These are phyloP conservation scores for Gonapodya sp. DNA, from an alignment of 192 early-diverging fungal genomes.

Conservation along the genomic window DNA sequence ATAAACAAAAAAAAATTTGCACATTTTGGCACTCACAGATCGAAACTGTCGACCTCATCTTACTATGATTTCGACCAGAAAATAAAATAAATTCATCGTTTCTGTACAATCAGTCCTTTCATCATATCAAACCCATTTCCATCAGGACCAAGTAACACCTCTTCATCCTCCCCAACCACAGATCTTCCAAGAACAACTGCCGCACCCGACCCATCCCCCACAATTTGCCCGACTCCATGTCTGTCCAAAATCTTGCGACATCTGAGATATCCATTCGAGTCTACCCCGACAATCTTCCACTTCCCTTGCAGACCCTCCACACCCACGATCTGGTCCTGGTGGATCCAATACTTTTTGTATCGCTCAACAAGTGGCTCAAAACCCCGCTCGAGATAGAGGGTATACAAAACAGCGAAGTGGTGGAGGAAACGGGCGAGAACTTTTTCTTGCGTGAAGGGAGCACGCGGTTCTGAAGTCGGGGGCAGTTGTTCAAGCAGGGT, in stretches of 20 bases:
- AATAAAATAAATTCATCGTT: too few species aligned
- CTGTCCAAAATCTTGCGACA: background rate
- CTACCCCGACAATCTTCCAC: constrained; percentile 70
- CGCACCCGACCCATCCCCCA: constrained; percentile 41
- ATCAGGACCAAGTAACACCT: constrained; percentile 76
- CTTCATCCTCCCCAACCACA: constrained; percentile 27
- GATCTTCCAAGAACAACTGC: constrained; percentile 24
- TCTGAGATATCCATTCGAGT: constrained; percentile 53
- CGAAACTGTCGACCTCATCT: too few species aligned
- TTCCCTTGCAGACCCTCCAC: constrained; percentile 44
- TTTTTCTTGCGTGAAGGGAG: constrained; percentile 54
- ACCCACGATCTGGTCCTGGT: constrained; percentile 60
- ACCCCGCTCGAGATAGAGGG: constrained; percentile 51
- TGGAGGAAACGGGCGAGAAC: constrained; percentile 54
- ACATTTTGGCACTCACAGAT: too few species aligned
- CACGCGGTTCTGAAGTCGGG: constrained; percentile 33
- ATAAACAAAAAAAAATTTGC: too few species aligned
- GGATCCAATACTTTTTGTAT: constrained; percentile 86
- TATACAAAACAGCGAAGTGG: constrained; percentile 68
- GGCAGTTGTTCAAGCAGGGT: constrained; percentile 47
- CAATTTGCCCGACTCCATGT: background rate
- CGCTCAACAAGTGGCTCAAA: constrained; percentile 61
- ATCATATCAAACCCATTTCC: constrained; percentile 98
- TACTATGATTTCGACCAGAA: too few species aligned
- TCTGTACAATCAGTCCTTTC: constrained; percentile 71